Percentiles rank a stretch among this genome's conserved stretches.
These are phyloP conservation scores for Vachellia pachyceras DNA, from an alignment of 306 rosid species.

Conservation along the genomic window DNA sequence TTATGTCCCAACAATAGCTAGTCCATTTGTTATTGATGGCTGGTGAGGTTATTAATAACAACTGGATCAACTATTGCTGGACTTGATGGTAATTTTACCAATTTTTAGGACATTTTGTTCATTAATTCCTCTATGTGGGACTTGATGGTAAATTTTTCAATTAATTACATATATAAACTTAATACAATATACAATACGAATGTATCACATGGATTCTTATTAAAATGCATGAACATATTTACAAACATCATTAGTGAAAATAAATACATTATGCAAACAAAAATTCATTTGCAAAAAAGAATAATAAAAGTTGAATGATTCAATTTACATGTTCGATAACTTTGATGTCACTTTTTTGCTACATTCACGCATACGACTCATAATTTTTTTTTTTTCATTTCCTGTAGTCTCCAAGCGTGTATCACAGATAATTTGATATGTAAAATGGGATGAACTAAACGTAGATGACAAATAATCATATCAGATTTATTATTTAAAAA, in stretches of 20 bases:
- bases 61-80: too few species aligned
- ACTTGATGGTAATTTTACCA: too few species aligned
- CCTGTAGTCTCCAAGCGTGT: background rate
- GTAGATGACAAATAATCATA: background rate
- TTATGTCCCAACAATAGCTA: too few species aligned
- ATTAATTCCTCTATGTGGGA: too few species aligned
- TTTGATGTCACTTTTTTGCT: background rate
- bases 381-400: background rate
- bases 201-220: too few species aligned
- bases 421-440: background rate
- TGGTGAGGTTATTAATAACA: too few species aligned
- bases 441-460: background rate
- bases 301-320: background rate
- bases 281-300: background rate
- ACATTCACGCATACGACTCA: background rate
- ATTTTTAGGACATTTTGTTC: too few species aligned
- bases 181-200: background rate
- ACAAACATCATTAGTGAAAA: background rate
- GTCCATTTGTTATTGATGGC: too few species aligned
- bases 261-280: too few species aligned
- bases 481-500: background rate
- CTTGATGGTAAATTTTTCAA: too few species aligned
- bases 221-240: background rate
- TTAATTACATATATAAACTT: background rate
- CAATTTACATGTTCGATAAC: background rate